A percentile compares a stretch with the other conserved stretches of the same genome.
Conservation (phyloP, 2,329 filamentous ascomycete species). For the Exserohilum turcica region DNA sequence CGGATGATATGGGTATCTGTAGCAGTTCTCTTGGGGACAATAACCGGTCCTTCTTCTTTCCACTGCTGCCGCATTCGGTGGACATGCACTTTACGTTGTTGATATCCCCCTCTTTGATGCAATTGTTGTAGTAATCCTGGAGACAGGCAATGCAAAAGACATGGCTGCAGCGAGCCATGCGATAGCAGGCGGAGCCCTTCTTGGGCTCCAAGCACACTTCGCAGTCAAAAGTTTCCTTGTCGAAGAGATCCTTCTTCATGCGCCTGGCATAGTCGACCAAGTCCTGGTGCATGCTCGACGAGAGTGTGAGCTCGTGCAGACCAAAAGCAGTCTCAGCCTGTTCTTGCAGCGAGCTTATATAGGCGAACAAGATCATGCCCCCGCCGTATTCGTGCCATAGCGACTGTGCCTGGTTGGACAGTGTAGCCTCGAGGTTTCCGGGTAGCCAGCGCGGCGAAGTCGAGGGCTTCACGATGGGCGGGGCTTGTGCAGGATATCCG, state of each 20-base stretch:
- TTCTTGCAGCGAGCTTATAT: slow-evolving; percentile 66
- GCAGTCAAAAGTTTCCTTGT: slow-evolving; percentile 84
- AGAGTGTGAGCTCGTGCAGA: slow-evolving; percentile 55
- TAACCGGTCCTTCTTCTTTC: slow-evolving; percentile 60
- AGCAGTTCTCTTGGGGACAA: slow-evolving; percentile 82
- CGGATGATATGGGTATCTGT: slow-evolving; percentile 58
- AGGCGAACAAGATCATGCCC: slow-evolving; percentile 62
- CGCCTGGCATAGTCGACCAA: slow-evolving; percentile 80
- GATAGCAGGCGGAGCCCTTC: slow-evolving; percentile 81
- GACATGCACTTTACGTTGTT: slow-evolving; percentile 78
- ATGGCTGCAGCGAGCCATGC: slow-evolving; percentile 81
- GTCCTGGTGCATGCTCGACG: slow-evolving; percentile 64
- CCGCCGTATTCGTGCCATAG: slow-evolving; percentile 66
- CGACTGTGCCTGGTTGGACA: slow-evolving; percentile 54
- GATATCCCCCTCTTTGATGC: slow-evolving; percentile 84
- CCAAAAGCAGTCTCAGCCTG: slow-evolving; percentile 61
- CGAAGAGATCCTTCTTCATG: slow-evolving; percentile 75
- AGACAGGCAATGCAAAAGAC: slow-evolving; percentile 91
- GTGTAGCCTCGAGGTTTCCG: slow-evolving; percentile 47
- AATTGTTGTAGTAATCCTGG: slow-evolving; percentile 85
- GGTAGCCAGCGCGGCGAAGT: slow-evolving; percentile 61
- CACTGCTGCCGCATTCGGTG: slow-evolving; percentile 64
- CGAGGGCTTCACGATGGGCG: slow-evolving; percentile 57
- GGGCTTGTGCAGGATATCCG: slow-evolving; percentile 60
- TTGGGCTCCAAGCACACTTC: slow-evolving; percentile 90